A percentile compares a stretch with the other conserved stretches of the same genome.
Conservation (phyloP, 139 green algal genomes). For the Diplosphaera chodatii region DNA sequence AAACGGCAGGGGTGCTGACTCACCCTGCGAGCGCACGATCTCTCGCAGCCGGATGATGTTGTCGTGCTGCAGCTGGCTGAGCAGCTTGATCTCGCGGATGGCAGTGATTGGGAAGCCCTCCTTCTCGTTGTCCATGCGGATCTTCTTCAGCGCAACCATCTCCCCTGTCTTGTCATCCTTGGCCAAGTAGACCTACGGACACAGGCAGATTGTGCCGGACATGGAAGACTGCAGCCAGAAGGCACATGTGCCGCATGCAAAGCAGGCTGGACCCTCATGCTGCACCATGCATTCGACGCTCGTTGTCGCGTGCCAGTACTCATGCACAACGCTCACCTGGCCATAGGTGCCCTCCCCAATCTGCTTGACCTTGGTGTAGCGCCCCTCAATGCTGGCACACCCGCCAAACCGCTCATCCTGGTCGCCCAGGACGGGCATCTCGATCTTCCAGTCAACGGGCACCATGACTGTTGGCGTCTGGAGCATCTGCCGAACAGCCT, state of each 20-base stretch:
- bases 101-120: constrained; percentile 99
- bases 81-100: constrained; percentile 97
- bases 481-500: too few relatives aligned
- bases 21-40: constrained; percentile 85
- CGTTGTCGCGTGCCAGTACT: too few relatives aligned
- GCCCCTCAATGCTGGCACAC: constrained; percentile 55
- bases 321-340: too few relatives aligned
- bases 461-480: constrained; percentile 1
- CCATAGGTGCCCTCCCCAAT: constrained; percentile 87
- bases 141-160: constrained; percentile 94
- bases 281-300: too few relatives aligned
- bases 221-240: too few relatives aligned
- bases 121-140: constrained; percentile 98
- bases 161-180: constrained; percentile 34
- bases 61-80: constrained; percentile 77
- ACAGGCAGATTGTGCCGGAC: too few relatives aligned
- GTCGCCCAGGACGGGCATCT: constrained; percentile 34
- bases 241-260: too few relatives aligned
- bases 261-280: too few relatives aligned
- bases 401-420: constrained; percentile 48
- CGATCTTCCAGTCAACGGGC: constrained; percentile 41
- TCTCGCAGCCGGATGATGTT: constrained; percentile 96
- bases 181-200: constrained; percentile 30
- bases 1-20: too few relatives aligned
- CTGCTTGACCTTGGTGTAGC: constrained; percentile 51